These are phyloP conservation scores for Adansonia digitata DNA, from an alignment of 345 rosid genomes.

Conservation along the genomic window DNA sequence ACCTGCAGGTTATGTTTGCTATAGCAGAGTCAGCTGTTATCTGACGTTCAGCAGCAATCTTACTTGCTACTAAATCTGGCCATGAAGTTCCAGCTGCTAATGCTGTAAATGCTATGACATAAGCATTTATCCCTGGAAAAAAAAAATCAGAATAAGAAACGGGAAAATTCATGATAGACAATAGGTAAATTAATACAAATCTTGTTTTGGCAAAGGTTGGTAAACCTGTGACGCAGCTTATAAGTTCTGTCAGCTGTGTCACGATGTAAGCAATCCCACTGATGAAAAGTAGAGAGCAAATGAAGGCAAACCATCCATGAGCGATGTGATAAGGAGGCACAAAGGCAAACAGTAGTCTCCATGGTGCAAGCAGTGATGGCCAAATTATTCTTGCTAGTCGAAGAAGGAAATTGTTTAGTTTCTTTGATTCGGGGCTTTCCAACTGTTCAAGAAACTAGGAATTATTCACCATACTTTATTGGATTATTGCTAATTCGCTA, in stretches of 20 bases:
- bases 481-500: neutral
- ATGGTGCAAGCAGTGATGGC: slow-evolving; percentile 62
- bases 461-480: neutral
- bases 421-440: slow-evolving; percentile 46
- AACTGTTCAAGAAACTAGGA: slow-evolving; percentile 46
- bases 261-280: slow-evolving; percentile 76
- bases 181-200: neutral
- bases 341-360: slow-evolving; percentile 81
- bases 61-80: slow-evolving; percentile 97
- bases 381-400: slow-evolving; percentile 47
- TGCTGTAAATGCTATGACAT: slow-evolving; percentile 92
- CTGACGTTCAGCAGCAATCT: slow-evolving; percentile 95
- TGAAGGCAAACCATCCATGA: slow-evolving; percentile 89
- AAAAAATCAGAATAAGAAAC: neutral
- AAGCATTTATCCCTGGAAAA: slow-evolving; percentile 72
- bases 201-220: neutral
- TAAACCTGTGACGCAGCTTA: slow-evolving; percentile 91
- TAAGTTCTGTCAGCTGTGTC: slow-evolving; percentile 67
- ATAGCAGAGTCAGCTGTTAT: slow-evolving; percentile 92
- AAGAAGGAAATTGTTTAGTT: slow-evolving; percentile 36
- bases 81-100: slow-evolving; percentile 90
- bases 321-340: slow-evolving; percentile 86
- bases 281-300: slow-evolving; percentile 77
- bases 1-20: slow-evolving; percentile 98
- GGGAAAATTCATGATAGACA: neutral